Base-by-base conservation (phyloP, 2,329 filamentous ascomycete species). In the Nannizziopsis arthrosporioides region DNA sequence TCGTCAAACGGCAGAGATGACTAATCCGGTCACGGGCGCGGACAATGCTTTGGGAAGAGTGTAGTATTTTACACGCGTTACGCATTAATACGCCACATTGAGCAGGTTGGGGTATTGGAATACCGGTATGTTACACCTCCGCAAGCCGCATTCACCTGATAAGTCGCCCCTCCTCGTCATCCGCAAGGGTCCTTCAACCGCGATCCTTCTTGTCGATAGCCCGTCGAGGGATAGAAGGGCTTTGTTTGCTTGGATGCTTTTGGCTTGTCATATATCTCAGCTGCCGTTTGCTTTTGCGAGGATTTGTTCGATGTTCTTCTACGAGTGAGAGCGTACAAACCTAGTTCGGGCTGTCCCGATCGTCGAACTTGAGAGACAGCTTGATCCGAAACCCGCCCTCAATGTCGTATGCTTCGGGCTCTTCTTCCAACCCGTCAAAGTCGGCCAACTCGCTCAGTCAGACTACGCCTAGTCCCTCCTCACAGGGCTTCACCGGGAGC, bases 391-490 rank as follows among this genome's bases (percentile, higher is more conserved):
- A 8, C 18, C 18, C 27, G 48, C 53, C 41, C 63, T 61, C 61
- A 56, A 69, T 69, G 67, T 69, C 67, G 58, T 66, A 64, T 49
- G 65, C 61, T 57, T 47, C 60, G 54, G 63, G 63, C 53, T 64
- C 64, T 49, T 56, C 54, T 31, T 54, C 60, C 48, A 57, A 59
- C 46, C 57, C 63, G 50, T 62, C 67, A 34, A 71, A 71, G 61
- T 59, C 63, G 52, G 57, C 61, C 51, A 68, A 62, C 52, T 60
- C 58, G 43, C 54, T 61, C 12, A 65, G 58, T 54, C 60, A 64
- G 50, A 57, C 63, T 35, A 52, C 55, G 30, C 55, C 61, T 12
- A 56, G 64, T 48, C 51, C 63, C 37, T 54, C 64, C 44, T 63
- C 63, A 38, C 59, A 68, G 47, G 56, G 59, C 4, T 42, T 57